A percentile compares a stretch with the other conserved stretches of the same genome.
Conservation (phyloP, 2,329 filamentous ascomycete species). For the Penicillium italicum region DNA sequence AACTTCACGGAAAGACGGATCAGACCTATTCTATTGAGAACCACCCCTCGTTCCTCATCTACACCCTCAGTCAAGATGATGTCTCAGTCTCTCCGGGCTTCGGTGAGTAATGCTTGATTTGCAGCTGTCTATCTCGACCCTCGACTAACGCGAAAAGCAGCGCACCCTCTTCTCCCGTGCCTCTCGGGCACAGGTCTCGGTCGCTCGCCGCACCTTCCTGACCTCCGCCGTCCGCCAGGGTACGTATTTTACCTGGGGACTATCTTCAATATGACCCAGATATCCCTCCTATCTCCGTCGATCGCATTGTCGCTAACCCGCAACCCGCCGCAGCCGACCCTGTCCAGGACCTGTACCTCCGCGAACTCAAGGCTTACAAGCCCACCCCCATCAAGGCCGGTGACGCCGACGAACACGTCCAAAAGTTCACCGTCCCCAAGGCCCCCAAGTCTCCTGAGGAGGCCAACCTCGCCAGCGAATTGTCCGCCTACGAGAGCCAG, state of each 20-base stretch:
- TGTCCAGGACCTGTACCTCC: constrained; percentile 96
- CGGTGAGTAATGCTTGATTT: constrained; percentile 44
- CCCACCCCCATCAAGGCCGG: constrained; percentile 73
- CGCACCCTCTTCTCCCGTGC: constrained; percentile 60
- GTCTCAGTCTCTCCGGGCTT: constrained; percentile 60
- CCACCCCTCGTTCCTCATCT: constrained; percentile 26
- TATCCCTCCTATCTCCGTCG: not conserved
- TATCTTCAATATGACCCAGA: constrained; percentile 12
- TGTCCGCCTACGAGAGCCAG: constrained; percentile 93
- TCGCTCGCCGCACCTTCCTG: constrained; percentile 61
- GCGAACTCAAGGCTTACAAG: constrained; percentile 96
- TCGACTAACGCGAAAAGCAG: constrained; percentile 38
- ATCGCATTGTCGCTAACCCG: constrained; percentile 21
- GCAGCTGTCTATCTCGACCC: not conserved
- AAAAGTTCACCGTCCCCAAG: constrained; percentile 77
- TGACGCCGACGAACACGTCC: constrained; percentile 86
- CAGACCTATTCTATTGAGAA: constrained; percentile 25
- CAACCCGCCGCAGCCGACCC: constrained; percentile 70
- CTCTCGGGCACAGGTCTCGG: constrained; percentile 55
- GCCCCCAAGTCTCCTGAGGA: constrained; percentile 88
- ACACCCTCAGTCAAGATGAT: constrained; percentile 48
- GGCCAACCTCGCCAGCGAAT: constrained; percentile 81
- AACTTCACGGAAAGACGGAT: constrained; percentile 26
- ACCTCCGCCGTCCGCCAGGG: constrained; percentile 60
- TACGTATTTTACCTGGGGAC: constrained; percentile 39